These are phyloP conservation scores for Tremella yokohamensis DNA, from an alignment of 768 basidiomycete species.

Conservation along the genomic window DNA sequence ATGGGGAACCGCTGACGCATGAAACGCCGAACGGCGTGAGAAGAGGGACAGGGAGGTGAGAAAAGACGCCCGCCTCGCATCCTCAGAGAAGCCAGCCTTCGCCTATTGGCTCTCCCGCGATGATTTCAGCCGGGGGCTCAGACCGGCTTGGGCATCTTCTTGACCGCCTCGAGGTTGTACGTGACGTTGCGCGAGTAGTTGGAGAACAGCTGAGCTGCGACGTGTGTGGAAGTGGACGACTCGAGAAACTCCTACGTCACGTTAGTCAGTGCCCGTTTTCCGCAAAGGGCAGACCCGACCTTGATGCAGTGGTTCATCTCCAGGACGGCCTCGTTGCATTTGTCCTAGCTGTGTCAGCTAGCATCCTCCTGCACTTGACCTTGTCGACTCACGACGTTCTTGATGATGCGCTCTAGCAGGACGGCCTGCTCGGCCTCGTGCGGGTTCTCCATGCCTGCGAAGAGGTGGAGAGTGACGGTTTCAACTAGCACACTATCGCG, in stretches of 20 bases:
- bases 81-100: too few relatives aligned
- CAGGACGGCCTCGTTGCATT: constrained; percentile 83
- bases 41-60: too few relatives aligned
- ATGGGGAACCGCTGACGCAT: too few relatives aligned
- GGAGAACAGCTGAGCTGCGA: constrained; percentile 74
- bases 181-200: constrained; percentile 91
- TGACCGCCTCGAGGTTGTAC: constrained; percentile 73
- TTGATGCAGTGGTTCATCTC: constrained; percentile 86
- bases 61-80: too few relatives aligned
- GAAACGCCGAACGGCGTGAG: too few relatives aligned
- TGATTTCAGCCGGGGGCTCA: too few relatives aligned
- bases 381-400: constrained; percentile 66
- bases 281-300: constrained; percentile 54
- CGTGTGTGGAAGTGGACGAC: constrained; percentile 72
- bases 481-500: too few relatives aligned
- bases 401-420: constrained; percentile 81
- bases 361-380: background rate
- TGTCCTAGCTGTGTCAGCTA: constrained; percentile 60
- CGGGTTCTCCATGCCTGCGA: constrained; percentile 78
- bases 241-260: constrained; percentile 67
- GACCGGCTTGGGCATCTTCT: constrained; percentile 41
- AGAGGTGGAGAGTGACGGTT: too few relatives aligned
- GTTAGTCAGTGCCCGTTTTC: constrained; percentile 1
- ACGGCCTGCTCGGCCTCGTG: constrained; percentile 90
- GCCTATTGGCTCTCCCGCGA: too few relatives aligned